Evolutionary conservation across 192 early-diverging fungal species (phyloP), one percentile per base, ranked within the genome.

Genomic region (Geosiphon pyriformis): DNA sequence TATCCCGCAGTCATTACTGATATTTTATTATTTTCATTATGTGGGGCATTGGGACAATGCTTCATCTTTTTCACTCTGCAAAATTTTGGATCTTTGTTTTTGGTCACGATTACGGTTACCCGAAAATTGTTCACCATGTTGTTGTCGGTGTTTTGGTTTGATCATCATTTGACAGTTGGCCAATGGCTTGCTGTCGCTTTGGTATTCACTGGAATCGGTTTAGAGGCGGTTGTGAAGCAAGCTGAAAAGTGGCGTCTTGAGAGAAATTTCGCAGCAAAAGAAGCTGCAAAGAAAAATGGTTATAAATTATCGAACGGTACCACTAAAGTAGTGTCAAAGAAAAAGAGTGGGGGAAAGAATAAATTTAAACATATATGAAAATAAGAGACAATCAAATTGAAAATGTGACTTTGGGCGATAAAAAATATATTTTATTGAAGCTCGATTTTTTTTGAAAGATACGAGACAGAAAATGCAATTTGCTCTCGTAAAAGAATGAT

Each of bases 1-100:
- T 90, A 95, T 61, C 97, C 97, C 7, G 82, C 78, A 12, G 89
- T 95, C 2, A 73, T 92, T 49, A 55, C 74, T 18, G 94, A 99
- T 70, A 86, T 99, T 32, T 65, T 90, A 42, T 78, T 98, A 70
- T 99, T 94, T 83, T 87, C 89, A 1, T 64, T 96, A 3, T 92
- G 90, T 75, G 97, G 97, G 12, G 92, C 94, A 6, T 46, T 98
- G 12, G 97, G 97, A n/a, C 97, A 99, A 77, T 91, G 91, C 79
- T 98, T 99, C 78, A 94, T 99, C 59, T 99, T 94, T 77, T 92
- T 92, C 78, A 93, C 91, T 34, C 85, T 99, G 25, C 88, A 92
- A 51, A 80, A 81, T 7, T 98, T 93, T 76, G 97, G 95, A 8
- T 90, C 91, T 50, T 76, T 99, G 29, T 83, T 84, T 10, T 74